A percentile compares a stretch with the other conserved stretches of the same genome.
Evolutionary conservation across 441 rosid species (phyloP).

Genomic region (Daphne laureola): DNA sequence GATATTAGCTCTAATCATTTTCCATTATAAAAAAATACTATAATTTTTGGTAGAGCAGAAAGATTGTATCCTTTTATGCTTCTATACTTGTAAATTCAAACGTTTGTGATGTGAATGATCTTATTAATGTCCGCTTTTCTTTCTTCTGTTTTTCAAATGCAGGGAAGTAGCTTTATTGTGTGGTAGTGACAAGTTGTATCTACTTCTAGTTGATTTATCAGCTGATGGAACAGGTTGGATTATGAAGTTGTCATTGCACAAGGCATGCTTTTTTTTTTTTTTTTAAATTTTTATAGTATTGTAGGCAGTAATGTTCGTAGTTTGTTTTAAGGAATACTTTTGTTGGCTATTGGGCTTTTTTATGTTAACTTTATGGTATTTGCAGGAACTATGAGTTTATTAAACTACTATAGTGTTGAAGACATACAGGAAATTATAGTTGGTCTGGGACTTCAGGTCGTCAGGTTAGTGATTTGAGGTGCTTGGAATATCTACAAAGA

Average conservation of each 20-base stretch:
- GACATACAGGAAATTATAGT: constrained; percentile 60
- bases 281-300: constrained; percentile 8
- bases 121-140: not conserved
- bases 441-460: constrained; percentile 76
- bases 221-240: constrained; percentile 64
- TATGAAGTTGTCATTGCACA: constrained; percentile 14
- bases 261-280: constrained; percentile 16
- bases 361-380: constrained; percentile 18
- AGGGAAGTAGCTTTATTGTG: constrained; percentile 67
- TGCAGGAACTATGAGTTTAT: constrained; percentile 61
- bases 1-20: no score
- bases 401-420: constrained; percentile 55
- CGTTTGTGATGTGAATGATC: no score
- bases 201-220: constrained; percentile 55
- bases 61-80: not conserved
- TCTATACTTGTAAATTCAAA: not conserved
- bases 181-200: constrained; percentile 61
- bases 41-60: no score
- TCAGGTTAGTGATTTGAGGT: constrained; percentile 52
- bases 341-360: constrained; percentile 18
- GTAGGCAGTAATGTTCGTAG: not conserved
- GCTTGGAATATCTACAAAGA: constrained; percentile 9
- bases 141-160: constrained; percentile 15
- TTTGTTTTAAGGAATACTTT: constrained; percentile 10
- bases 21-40: no score